A percentile compares a stretch with the other conserved stretches of the same genome.
phyloP scores from a whole-genome alignment of 208 protist species.

The Angomonas ambiguus region DNA sequence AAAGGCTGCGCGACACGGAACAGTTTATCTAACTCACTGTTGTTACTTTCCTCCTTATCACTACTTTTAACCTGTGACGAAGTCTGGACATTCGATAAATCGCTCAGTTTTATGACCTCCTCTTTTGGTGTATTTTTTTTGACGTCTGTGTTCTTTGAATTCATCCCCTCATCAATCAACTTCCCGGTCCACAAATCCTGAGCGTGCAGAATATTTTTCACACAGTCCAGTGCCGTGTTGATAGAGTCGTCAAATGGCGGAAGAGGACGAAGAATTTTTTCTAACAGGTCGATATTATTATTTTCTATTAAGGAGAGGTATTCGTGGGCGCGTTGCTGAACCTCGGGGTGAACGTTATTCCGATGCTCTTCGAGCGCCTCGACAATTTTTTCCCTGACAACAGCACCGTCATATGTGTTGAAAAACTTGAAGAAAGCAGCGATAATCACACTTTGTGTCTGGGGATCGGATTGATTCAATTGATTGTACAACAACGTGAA shows the following conservation, averaged over 20 bases:
- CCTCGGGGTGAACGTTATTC: constrained; percentile 89
- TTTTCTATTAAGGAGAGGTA: constrained; percentile 87
- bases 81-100: background rate
- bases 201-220: constrained; percentile 22
- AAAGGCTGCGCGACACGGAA: constrained; percentile 21
- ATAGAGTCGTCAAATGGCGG: constrained; percentile 51
- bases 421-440: constrained; percentile 95
- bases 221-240: constrained; percentile 31
- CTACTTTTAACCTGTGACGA: background rate
- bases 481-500: constrained; percentile 77
- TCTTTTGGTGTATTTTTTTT: background rate
- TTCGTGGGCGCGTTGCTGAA: constrained; percentile 97
- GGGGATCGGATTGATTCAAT: constrained; percentile 46
- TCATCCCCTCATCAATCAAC: constrained; percentile 21
- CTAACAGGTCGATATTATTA: constrained; percentile 50
- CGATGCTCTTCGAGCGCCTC: constrained; percentile 65
- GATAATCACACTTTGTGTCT: constrained; percentile 91
- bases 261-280: constrained; percentile 68
- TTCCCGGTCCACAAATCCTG: constrained; percentile 42
- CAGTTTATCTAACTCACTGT: constrained; percentile 20
- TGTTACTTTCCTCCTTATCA: constrained; percentile 7
- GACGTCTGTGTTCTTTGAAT: constrained; percentile 7
- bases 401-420: constrained; percentile 89
- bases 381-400: constrained; percentile 65
- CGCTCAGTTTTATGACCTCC: constrained; percentile 4